Evolutionary conservation across 1,139 yeast species (phyloP), one percentile per base, ranked within the genome.

Genomic region (Debaryomycetaceae sp.): DNA sequence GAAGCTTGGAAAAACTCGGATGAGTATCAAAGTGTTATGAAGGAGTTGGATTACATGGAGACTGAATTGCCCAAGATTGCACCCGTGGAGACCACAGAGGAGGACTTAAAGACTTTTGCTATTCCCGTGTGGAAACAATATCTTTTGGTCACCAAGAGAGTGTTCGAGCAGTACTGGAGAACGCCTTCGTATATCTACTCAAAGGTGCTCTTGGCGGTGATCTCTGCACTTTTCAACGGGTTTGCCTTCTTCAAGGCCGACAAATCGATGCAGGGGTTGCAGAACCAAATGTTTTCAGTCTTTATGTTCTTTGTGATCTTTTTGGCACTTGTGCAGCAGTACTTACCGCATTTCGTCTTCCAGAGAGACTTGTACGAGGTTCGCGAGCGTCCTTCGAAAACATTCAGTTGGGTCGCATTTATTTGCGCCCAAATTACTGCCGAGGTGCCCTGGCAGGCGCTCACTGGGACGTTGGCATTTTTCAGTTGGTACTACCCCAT

Each of bases 401-500:
- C 59, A 2, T 55, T 50, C 29, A 45, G 54, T 15, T 55, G 61
- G 60, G 31, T 51, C 25, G 45, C 57, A 10, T 54, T 50, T 49
- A 57, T 85, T 41, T 43, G 67, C 20, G 75, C 84, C 14, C 89
- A 84, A 55, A 63, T 85, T 28, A 56, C 78, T 13, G 79, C 74
- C 21, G 96, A 86, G 51, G 53, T 83, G 21, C 94, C 95, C 18
- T 83, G 84, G 81, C 83, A 82, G 48, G 45, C 77, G 12, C 37
- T 78, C 3, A 65, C 71, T 34, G 88, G 86, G 39, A 75, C 89
- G 1, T 16, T 83, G 4, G 69, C 81, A 3, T 86, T 69, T 60
- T 72, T 83, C 49, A 72, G 80, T 38, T 84, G 84, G 78, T 86
- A 84, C 56, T 86, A 83, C 50, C 93, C 95, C 5, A 75, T 83